Evolutionary conservation across 371 early-diverging fungal species (phyloP).

Genomic region (Rhizopus arrhizus): DNA sequence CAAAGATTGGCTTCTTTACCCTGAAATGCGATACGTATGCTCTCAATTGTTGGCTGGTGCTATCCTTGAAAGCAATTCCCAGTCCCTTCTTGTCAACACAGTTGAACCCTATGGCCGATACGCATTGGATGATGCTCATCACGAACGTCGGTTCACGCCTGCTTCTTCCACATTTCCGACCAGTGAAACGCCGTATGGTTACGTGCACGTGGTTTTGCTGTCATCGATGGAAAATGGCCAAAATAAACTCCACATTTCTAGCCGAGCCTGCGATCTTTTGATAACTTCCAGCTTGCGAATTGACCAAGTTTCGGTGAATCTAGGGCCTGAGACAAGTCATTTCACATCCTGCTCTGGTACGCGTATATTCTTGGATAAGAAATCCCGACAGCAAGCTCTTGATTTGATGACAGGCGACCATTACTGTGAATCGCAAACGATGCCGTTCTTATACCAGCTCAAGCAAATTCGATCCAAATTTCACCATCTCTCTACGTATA

Average conservation of each 20-base stretch:
- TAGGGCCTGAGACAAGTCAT: not conserved
- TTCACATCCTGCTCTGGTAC: slow-evolving; percentile 5
- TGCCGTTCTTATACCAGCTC: slow-evolving; percentile 9
- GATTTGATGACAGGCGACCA: no score
- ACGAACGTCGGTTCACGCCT: slow-evolving; percentile 18
- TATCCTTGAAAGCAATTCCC: slow-evolving; percentile 10
- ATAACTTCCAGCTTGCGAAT: slow-evolving; percentile 8
- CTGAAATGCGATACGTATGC: slow-evolving; percentile 17
- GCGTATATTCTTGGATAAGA: not conserved
- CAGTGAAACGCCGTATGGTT: no score
- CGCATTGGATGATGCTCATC: slow-evolving; percentile 18
- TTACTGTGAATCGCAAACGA: slow-evolving; percentile 5
- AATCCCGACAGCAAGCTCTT: no score
- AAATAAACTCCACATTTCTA: slow-evolving; percentile 1
- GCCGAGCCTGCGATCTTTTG: slow-evolving; percentile 7
- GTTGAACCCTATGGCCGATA: slow-evolving; percentile 20
- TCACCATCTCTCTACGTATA: slow-evolving; percentile 7
- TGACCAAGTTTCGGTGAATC: slow-evolving; percentile 1
- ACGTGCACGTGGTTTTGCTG: no score
- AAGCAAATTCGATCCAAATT: slow-evolving; percentile 10
- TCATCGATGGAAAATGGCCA: no score
- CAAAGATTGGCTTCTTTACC: slow-evolving; percentile 17
- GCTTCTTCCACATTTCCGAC: slow-evolving; percentile 7
- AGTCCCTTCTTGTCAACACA: slow-evolving; percentile 19
- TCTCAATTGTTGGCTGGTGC: slow-evolving; percentile 22